Evolutionary conservation across 495 filamentous ascomycete genomes (phyloP).

Genomic region (Poronia punctata): DNA sequence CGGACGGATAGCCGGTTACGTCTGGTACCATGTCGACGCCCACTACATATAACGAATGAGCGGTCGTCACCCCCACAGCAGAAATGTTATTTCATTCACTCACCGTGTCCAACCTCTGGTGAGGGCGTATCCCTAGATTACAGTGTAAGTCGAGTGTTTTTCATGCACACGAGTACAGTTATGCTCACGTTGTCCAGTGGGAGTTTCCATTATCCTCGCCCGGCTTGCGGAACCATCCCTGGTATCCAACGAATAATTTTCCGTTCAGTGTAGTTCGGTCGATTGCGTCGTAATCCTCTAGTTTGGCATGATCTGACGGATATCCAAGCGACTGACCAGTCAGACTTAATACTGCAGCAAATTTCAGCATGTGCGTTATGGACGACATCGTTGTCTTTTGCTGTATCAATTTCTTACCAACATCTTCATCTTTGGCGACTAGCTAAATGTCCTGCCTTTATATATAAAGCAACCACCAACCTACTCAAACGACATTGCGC

Average conservation of each 20-base stretch:
- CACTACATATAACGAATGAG: slow-evolving; percentile 5
- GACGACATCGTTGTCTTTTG: not conserved
- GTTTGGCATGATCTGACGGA: not conserved
- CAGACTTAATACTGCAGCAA: slow-evolving; percentile 2
- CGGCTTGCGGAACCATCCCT: slow-evolving; percentile 28
- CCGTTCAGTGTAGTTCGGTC: slow-evolving; percentile 23
- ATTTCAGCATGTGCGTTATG: slow-evolving; percentile 3
- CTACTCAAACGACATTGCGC: too few species aligned
- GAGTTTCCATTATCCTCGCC: slow-evolving; percentile 22
- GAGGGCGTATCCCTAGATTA: slow-evolving; percentile 15
- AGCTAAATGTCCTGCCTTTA: too few species aligned
- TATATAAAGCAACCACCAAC: too few species aligned
- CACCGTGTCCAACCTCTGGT: slow-evolving; percentile 19
- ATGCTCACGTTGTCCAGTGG: slow-evolving; percentile 23
- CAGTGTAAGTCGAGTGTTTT: not conserved
- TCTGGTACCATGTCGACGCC: slow-evolving; percentile 27
- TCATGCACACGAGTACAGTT: not conserved
- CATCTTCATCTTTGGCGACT: not conserved
- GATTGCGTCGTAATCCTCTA: slow-evolving; percentile 15
- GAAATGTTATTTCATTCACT: not conserved
- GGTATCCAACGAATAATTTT: slow-evolving; percentile 26
- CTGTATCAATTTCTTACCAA: not conserved
- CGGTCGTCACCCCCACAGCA: not conserved
- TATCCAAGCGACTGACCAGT: not conserved
- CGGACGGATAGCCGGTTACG: slow-evolving; percentile 24